A percentile compares a stretch with the other conserved stretches of the same genome.
Evolutionary conservation across 805 yeast species (phyloP).

Genomic region (Suhomyces pyralidae): DNA sequence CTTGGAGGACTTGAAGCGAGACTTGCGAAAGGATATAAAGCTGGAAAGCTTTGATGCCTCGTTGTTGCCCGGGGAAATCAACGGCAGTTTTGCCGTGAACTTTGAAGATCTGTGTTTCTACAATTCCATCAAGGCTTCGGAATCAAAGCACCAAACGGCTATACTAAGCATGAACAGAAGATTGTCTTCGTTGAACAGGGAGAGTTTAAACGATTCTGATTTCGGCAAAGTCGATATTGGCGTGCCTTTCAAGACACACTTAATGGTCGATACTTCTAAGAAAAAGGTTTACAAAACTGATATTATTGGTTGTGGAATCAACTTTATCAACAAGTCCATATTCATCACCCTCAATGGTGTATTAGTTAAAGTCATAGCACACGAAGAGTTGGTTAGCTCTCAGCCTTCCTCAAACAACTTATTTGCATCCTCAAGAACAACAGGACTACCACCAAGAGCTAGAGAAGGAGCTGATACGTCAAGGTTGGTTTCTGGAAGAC

Average conservation of each 20-base stretch:
- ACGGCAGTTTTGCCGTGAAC: conserved; percentile 40
- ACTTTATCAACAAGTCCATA: conserved; percentile 57
- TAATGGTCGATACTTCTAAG: conserved; percentile 25
- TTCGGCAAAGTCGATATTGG: conserved; percentile 36
- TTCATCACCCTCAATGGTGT: conserved; percentile 85
- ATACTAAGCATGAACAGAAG: conserved; percentile 38
- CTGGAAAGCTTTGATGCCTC: neutral
- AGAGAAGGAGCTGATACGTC: neutral
- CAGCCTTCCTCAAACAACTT: conserved; percentile 12
- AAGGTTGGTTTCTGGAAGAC: neutral
- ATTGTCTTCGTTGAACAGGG: conserved; percentile 29
- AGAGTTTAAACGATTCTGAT: conserved; percentile 23
- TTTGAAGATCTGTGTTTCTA: conserved; percentile 39
- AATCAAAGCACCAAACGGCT: conserved; percentile 27
- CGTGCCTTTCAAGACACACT: conserved; percentile 30
- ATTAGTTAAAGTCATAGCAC: conserved; percentile 22
- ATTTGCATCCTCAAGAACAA: conserved; percentile 1
- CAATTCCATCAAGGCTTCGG: conserved; percentile 33
- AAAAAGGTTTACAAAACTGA: conserved; percentile 49
- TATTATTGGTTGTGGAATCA: conserved; percentile 79
- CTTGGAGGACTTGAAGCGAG: conserved; percentile 6
- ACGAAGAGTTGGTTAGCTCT: conserved; percentile 22
- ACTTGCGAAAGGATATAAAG: conserved; percentile 12
- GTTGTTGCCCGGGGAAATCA: conserved; percentile 34
- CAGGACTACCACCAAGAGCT: neutral